These are phyloP conservation scores for Murraya paniculata DNA, from an alignment of 345 rosid genomes.

Conservation along the genomic window DNA sequence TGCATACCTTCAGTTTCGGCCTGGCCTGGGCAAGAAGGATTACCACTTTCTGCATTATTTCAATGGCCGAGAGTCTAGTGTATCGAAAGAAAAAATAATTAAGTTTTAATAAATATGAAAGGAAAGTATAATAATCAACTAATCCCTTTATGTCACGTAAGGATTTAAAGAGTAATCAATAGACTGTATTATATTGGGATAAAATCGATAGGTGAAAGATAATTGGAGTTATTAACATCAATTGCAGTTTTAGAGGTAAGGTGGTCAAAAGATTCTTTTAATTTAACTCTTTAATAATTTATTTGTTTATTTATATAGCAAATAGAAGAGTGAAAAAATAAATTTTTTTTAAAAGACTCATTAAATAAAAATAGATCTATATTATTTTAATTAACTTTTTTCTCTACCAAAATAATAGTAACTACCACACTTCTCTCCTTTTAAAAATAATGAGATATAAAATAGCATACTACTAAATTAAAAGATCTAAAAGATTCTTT, in stretches of 20 bases:
- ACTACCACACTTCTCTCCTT: too few species aligned
- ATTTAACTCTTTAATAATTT: too few species aligned
- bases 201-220: slow-evolving; percentile 1
- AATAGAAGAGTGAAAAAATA: too few species aligned
- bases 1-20: too few species aligned
- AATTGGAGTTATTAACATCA: background rate
- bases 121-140: background rate
- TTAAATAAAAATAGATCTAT: too few species aligned
- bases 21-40: too few species aligned
- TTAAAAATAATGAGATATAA: too few species aligned
- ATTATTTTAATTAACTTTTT: too few species aligned
- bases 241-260: background rate
- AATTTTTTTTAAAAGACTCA: rapidly evolving
- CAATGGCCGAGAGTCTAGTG: background rate
- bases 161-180: slow-evolving; percentile 8
- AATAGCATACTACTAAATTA: too few species aligned
- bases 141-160: slow-evolving; percentile 19
- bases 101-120: background rate
- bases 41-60: background rate
- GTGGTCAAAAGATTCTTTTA: rapidly evolving
- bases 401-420: too few species aligned
- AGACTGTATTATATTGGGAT: background rate
- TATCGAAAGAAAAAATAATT: background rate
- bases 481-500: too few species aligned
- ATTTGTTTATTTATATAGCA: rapidly evolving